Evolutionary conservation across 768 basidiomycete species (phyloP).

Genomic region (Suillus hirtellus): DNA sequence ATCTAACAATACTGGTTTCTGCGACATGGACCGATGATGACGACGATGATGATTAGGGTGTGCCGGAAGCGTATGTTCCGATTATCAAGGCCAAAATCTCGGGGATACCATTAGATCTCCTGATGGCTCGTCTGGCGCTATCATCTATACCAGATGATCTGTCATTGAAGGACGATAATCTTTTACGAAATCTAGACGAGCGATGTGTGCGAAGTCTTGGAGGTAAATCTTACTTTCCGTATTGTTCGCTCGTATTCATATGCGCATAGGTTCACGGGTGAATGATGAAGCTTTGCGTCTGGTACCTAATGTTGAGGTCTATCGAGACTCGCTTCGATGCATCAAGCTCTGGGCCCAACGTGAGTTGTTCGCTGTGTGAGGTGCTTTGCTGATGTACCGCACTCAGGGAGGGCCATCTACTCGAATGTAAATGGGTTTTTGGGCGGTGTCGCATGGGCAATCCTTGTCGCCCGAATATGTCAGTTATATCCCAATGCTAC

Average conservation of each 20-base stretch:
- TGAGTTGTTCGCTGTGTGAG: slow-evolving; percentile 28
- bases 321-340: slow-evolving; percentile 91
- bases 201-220: slow-evolving; percentile 93
- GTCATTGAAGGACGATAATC: slow-evolving; percentile 85
- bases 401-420: slow-evolving; percentile 88
- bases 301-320: slow-evolving; percentile 92
- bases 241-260: slow-evolving; percentile 11
- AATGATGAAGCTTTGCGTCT: slow-evolving; percentile 94
- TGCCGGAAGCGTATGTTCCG: slow-evolving; percentile 96
- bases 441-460: slow-evolving; percentile 98
- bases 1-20: slow-evolving; percentile 3
- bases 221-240: slow-evolving; percentile 44
- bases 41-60: slow-evolving; percentile 56
- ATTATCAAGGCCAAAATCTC: slow-evolving; percentile 90
- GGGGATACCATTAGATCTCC: slow-evolving; percentile 91
- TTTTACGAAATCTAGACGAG: slow-evolving; percentile 91
- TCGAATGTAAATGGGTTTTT: slow-evolving; percentile 98
- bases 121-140: slow-evolving; percentile 87
- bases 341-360: slow-evolving; percentile 98
- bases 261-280: slow-evolving; percentile 77
- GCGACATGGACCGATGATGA: slow-evolving; percentile 9
- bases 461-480: slow-evolving; percentile 98
- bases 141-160: slow-evolving; percentile 92
- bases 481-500: slow-evolving; percentile 95
- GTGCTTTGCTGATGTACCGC: slow-evolving; percentile 13